Evolutionary conservation across 2,329 filamentous ascomycete genomes (phyloP), one percentile per base, ranked within the genome.

Genomic region (Aureobasidium uvarum): DNA sequence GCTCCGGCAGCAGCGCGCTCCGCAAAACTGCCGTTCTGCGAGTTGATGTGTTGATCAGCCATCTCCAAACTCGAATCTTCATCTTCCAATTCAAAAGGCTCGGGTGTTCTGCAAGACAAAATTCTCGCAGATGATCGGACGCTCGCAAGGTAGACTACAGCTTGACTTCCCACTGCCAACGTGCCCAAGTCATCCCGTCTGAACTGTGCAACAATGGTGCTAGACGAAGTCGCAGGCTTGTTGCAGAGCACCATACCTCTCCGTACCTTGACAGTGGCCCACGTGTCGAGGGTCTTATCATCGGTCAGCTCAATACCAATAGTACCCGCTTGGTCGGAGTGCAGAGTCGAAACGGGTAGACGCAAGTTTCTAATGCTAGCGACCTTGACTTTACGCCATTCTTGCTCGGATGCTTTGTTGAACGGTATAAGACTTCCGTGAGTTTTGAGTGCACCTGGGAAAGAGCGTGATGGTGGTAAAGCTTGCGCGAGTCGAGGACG

Each of bases 321-420:
- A 0, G 93, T 97, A 0, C 94, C 95, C 6, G 94, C 92, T 77
- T 99, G 94, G 11, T 91, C 92, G 18, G 88, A 83, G 59, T 88
- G 83, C 8, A 98, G 82, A 0, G 84, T 86, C 54, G 86, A 86
- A 0, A 97, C 92, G 0, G 94, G 91, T 3, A 97, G 81, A 5
- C 94, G 86, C 10, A 99, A 81, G 70, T 96, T 96, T 25, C 94
- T 89, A 50, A 97, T 88, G 71, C 93, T 98, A 51, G 91, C 88
- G 62, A 98, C 86, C 50, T 85, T 87, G 6, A 94, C 92, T 28
- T 83, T 83, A 68, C 91, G 87, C 94, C 94, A 98, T 76, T 91
- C 88, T 18, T 82, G 85, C 69, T 82, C n/a, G 3, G 58, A 52
- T 10, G 43, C 31, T 38, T 28, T 72, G 67, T 39, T 68, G 70